Conservation (phyloP, 768 basidiomycete species). For the Panus rudis region DNA sequence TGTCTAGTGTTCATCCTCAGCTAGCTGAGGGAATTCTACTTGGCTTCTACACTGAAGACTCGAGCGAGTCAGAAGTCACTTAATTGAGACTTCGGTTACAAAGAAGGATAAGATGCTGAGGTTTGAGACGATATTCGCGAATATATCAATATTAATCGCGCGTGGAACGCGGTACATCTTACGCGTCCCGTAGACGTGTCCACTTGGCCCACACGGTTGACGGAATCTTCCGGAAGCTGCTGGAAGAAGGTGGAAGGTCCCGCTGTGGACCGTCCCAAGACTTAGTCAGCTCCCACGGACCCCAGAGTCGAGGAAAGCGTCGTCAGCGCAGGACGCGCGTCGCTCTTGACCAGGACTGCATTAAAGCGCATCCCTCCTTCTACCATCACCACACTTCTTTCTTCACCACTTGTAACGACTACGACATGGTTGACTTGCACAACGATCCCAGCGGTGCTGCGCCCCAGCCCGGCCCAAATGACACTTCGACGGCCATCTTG, state of each 20-base stretch:
- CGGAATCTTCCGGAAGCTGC: constrained; percentile 12
- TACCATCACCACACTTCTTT: constrained; percentile 11
- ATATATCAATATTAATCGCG: no score
- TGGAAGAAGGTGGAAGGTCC: constrained; percentile 19
- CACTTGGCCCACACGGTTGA: not conserved
- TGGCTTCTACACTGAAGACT: no score
- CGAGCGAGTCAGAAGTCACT: no score
- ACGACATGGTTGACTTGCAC: constrained; percentile 15
- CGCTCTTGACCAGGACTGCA: constrained; percentile 15
- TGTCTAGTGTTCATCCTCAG: no score
- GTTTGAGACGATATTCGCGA: no score
- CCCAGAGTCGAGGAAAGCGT: constrained; percentile 10
- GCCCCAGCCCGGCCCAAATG: constrained; percentile 81
- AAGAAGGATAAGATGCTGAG: no score
- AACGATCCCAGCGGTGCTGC: constrained; percentile 82
- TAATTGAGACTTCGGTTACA: no score
- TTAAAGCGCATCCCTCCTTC: constrained; percentile 9
- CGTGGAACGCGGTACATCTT: no score
- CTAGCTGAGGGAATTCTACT: no score
- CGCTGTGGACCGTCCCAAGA: no score
- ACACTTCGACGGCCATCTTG: constrained; percentile 90
- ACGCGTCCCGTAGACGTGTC: not conserved
- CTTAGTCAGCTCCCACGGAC: constrained; percentile 14
- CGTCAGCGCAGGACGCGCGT: constrained; percentile 24
- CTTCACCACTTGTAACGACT: constrained; percentile 3